Conservation (phyloP, 2,329 filamentous ascomycete species). For the Sclerotinia glacialis region DNA sequence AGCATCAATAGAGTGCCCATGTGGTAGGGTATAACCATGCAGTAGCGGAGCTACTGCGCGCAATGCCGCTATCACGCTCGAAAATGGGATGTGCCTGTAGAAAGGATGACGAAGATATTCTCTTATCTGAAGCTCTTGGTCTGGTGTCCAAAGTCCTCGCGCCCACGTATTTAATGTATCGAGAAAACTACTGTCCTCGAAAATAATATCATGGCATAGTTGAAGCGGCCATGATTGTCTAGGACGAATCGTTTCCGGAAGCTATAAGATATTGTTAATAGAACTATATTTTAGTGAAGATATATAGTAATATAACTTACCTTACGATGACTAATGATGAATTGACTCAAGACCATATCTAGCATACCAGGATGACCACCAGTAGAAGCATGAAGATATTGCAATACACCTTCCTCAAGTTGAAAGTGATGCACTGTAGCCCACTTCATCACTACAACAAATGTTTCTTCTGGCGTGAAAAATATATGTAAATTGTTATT, state of each 20-base stretch:
- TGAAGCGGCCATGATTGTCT: background rate
- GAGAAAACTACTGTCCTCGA: background rate
- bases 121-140: background rate
- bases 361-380: background rate
- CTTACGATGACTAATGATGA: too few relatives aligned
- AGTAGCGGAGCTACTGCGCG: background rate
- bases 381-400: conserved; percentile 4
- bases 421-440: background rate
- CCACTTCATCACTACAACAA: background rate
- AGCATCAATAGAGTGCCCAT: background rate
- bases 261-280: background rate
- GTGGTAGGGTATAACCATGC: background rate
- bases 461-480: background rate
- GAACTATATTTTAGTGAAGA: too few relatives aligned
- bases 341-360: background rate
- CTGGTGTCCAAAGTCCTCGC: background rate
- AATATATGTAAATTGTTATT: background rate
- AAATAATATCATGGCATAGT: background rate
- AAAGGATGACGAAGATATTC: background rate
- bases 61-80: background rate
- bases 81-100: background rate
- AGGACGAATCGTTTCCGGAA: background rate
- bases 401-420: background rate
- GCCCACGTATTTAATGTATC: background rate
- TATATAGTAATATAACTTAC: too few relatives aligned